Evolutionary conservation across 257 asterid species (phyloP), one percentile per base, ranked within the genome.

Genomic region (Cordia subcordata): DNA sequence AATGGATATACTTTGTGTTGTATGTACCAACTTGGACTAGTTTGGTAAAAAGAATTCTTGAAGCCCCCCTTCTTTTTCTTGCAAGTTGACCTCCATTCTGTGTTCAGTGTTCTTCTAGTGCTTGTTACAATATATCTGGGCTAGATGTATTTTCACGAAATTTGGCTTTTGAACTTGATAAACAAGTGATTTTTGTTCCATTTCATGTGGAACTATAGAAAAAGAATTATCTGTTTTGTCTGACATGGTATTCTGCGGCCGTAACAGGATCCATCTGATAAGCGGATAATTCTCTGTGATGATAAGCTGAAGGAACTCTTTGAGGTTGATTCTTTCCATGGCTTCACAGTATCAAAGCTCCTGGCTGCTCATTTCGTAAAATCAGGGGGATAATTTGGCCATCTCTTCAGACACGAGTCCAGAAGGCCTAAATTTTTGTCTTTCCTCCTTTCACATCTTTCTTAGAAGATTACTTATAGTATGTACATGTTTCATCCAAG

Each of bases 241-340:
- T 42, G 47, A 51, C 58, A 15, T 1, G 56, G 56, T 57, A 17
- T 1, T 10, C 17, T 23, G 32, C 54, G 33, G 42, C 49, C 51
- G 50, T 65, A n/a, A 37, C 65, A 77, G 80, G 80, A 78, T 66
- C 78, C 78, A 35, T 54, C 60, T 1, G 69, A 78, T 54, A 74
- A 57, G 76, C 73, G 64, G 74, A 65, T 17, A 50, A 56, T 74
- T 35, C 20, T 74, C 35, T 74, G 83, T 12, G 78, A 78, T 49
- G 78, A 74, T 38, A 68, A 69, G 76, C 44, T 78, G 40, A 74
- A 68, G 59, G 73, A 74, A 54, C 80, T 78, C 37, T 68, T 78
- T 27, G 55, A 74, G 17, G 68, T 74, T 27, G 67, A 62, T 57
- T 71, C 83, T 23, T 78, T 78, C 67, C 20, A 37, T 12, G 83